Evolutionary conservation across 2,329 filamentous ascomycete genomes (phyloP).

Genomic region (Neofusicoccum ribis): DNA sequence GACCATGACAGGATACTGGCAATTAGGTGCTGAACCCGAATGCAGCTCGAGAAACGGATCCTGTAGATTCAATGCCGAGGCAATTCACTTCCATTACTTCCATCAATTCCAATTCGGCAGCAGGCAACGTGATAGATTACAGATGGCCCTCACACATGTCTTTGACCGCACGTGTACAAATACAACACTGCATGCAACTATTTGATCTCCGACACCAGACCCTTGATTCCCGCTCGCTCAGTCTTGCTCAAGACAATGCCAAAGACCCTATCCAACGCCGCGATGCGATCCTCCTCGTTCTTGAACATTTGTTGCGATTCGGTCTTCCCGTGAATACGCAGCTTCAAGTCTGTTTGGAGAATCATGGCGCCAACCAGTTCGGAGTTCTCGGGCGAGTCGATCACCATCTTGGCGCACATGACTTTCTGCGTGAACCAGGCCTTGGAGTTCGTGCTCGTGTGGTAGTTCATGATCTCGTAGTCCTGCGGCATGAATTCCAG

Average conservation of each 20-base stretch:
- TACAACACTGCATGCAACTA: background rate
- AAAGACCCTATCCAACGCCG: conserved; percentile 47
- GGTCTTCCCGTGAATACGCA: conserved; percentile 46
- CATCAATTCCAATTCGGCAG: background rate
- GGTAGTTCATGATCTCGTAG: conserved; percentile 36
- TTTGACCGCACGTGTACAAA: background rate
- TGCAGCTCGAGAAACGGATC: conserved; percentile 41
- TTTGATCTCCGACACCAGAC: conserved; percentile 35
- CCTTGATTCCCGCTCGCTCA: conserved; percentile 41
- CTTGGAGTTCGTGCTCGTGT: conserved; percentile 34
- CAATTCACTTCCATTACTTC: background rate
- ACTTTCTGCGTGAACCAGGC: conserved; percentile 35
- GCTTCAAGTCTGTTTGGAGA: conserved; percentile 47
- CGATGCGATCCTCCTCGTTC: conserved; percentile 46
- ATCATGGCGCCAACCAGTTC: conserved; percentile 41
- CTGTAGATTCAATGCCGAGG: conserved; percentile 26
- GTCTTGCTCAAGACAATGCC: conserved; percentile 41
- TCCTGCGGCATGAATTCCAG: conserved; percentile 37
- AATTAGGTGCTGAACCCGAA: conserved; percentile 28
- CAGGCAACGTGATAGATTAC: background rate
- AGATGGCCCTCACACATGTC: background rate
- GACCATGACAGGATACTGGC: background rate
- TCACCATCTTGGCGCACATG: conserved; percentile 55
- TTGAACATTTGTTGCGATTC: conserved; percentile 42
- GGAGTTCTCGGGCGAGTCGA: conserved; percentile 39